Base-by-base conservation (phyloP, 129 eudicot genomes). In the Smallanthus sonchifolius region DNA sequence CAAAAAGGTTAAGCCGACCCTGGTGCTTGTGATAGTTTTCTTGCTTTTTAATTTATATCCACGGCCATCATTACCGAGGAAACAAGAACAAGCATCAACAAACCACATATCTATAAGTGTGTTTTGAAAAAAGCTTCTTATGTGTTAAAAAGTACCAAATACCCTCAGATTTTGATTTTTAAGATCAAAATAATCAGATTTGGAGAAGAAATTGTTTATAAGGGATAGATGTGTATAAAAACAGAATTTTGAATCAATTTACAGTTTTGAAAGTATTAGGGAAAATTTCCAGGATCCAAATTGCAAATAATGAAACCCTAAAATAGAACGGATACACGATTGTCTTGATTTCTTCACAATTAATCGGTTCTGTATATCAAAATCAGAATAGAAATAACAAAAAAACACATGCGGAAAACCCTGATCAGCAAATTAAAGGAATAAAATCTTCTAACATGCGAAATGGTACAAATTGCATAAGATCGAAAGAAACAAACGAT, bases 401-500 rank as follows among this genome's bases (percentile, higher is more conserved):
- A 0, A 17, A 39, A 42, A 32, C 19, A 47, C 69, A 73, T 73
- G 68, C 59, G 32, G 13, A 44, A 43, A 5, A 30, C 32, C 14
- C 55, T 43, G 60, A 60, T 73, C 17, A 73, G 40, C 47, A 15
- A 60, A 73, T 73, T 16, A 43, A 5, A 43, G 35, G 36, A 60
- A 60, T 6, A 28, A 42, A 14, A 32, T 34, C 35, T n/a, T n/a
- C 44, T 39, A 48, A 38, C 20, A 16, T 24, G 13, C 3, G 37
- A 24, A 28, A 37, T 6, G 54, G 19, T 32, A 32, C 0, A 49
- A 69, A 69, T 47, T 69, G 61, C 74, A 20, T 30, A 69, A 8
- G 60, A 48, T 48, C 15, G 44, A 69, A 32, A 19, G 7, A 48
- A 13, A 47, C 4, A 47, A 69, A 45, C 28, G 30, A 69, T 47